A percentile compares a stretch with the other conserved stretches of the same genome.
Conservation (phyloP, 768 basidiomycete species). For the Podaxis rugospora region DNA sequence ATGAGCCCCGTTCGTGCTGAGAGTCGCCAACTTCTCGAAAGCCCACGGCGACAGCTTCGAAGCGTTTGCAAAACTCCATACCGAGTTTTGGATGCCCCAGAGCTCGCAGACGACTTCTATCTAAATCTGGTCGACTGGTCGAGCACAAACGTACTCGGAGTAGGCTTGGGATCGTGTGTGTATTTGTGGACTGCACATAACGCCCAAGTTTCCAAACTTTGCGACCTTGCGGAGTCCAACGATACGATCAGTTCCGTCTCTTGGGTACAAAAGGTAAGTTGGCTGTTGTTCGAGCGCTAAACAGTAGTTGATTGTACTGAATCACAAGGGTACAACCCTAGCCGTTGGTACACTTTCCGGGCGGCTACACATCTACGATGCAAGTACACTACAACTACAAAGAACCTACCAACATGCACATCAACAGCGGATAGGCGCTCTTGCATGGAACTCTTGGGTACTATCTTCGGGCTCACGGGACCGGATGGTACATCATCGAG, state of each 20-base stretch:
- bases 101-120: slow-evolving; percentile 97
- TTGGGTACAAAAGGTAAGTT: slow-evolving; percentile 76
- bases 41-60: slow-evolving; percentile 75
- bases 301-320: neutral
- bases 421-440: slow-evolving; percentile 82
- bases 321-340: slow-evolving; percentile 67
- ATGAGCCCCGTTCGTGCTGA: slow-evolving; percentile 86
- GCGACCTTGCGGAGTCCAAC: slow-evolving; percentile 63
- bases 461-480: slow-evolving; percentile 91
- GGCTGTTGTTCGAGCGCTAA: neutral
- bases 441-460: slow-evolving; percentile 90
- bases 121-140: slow-evolving; percentile 98
- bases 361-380: slow-evolving; percentile 91
- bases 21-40: slow-evolving; percentile 77
- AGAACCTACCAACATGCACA: slow-evolving; percentile 87
- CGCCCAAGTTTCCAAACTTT: slow-evolving; percentile 86
- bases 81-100: slow-evolving; percentile 94
- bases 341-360: slow-evolving; percentile 94
- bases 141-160: slow-evolving; percentile 89
- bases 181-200: slow-evolving; percentile 98
- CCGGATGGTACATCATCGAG: slow-evolving; percentile 85
- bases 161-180: slow-evolving; percentile 87
- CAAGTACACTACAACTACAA: slow-evolving; percentile 63
- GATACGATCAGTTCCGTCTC: slow-evolving; percentile 85
- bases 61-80: slow-evolving; percentile 93